These are phyloP conservation scores for Exserohilum rostratum DNA, from an alignment of 2,329 filamentous ascomycete species.

Conservation along the genomic window DNA sequence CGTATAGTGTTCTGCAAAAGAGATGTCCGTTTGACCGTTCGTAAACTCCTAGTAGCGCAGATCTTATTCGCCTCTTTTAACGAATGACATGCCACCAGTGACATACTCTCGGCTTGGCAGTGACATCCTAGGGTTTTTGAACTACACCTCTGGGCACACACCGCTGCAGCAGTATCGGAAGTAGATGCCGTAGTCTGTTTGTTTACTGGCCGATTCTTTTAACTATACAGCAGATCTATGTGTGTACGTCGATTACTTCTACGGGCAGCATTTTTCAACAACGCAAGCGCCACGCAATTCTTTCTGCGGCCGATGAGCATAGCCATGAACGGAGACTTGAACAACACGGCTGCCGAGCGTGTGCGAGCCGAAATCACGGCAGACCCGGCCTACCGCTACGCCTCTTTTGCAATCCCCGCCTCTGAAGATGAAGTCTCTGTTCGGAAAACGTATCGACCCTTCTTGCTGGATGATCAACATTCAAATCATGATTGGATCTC, in stretches of 20 bases:
- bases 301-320: conserved; percentile 8
- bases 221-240: background rate
- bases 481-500: conserved; percentile 61
- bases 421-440: conserved; percentile 56
- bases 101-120: background rate
- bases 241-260: background rate
- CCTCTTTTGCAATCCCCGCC: conserved; percentile 53
- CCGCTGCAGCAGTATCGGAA: background rate
- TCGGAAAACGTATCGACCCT: conserved; percentile 62
- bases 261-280: background rate
- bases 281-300: background rate
- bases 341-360: conserved; percentile 32
- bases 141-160: background rate
- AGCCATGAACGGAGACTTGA: conserved; percentile 30
- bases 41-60: background rate
- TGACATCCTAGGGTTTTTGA: background rate
- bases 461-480: conserved; percentile 54
- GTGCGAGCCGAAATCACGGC: conserved; percentile 13
- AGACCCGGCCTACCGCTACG: conserved; percentile 19
- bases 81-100: background rate
- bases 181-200: too few species aligned
- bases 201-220: too few species aligned
- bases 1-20: background rate
- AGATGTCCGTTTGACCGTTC: background rate
- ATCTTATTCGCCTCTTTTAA: background rate